Evolutionary conservation across 768 basidiomycete genomes (phyloP).

Genomic region (Inosperma sp.): DNA sequence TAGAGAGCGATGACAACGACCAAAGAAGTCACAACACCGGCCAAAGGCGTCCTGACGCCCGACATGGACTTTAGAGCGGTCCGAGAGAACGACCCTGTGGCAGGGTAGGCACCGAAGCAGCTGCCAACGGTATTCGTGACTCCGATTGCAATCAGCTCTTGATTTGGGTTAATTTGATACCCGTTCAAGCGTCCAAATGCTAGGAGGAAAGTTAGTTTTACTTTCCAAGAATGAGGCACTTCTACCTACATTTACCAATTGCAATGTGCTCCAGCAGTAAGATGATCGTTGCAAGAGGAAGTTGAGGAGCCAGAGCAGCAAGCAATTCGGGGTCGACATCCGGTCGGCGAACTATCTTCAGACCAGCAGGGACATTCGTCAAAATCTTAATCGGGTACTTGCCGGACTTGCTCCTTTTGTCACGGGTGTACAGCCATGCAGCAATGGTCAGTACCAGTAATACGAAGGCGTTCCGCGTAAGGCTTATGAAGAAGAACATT

Average conservation of each 20-base stretch:
- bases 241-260: conserved; percentile 79
- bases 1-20: conserved; percentile 93
- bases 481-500: conserved; percentile 71
- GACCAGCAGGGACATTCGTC: conserved; percentile 77
- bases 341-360: conserved; percentile 54
- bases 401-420: conserved; percentile 51
- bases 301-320: conserved; percentile 61
- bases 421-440: conserved; percentile 78
- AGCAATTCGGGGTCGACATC: conserved; percentile 45
- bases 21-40: conserved; percentile 78
- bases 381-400: conserved; percentile 84
- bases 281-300: conserved; percentile 86
- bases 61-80: conserved; percentile 94
- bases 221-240: background rate
- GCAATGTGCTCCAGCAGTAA: conserved; percentile 94
- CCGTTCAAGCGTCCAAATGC: conserved; percentile 93
- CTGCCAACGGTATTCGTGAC: conserved; percentile 91
- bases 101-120: conserved; percentile 88
- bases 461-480: conserved; percentile 82
- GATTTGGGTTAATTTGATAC: conserved; percentile 92
- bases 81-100: conserved; percentile 98
- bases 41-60: conserved; percentile 93
- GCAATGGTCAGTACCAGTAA: conserved; percentile 82
- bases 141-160: conserved; percentile 96
- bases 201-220: conserved; percentile 25